A percentile compares a stretch with the other conserved stretches of the same genome.
These are phyloP conservation scores for Phyllosticta capitalensis DNA, from an alignment of 2,329 filamentous ascomycete genomes.

Conservation along the genomic window DNA sequence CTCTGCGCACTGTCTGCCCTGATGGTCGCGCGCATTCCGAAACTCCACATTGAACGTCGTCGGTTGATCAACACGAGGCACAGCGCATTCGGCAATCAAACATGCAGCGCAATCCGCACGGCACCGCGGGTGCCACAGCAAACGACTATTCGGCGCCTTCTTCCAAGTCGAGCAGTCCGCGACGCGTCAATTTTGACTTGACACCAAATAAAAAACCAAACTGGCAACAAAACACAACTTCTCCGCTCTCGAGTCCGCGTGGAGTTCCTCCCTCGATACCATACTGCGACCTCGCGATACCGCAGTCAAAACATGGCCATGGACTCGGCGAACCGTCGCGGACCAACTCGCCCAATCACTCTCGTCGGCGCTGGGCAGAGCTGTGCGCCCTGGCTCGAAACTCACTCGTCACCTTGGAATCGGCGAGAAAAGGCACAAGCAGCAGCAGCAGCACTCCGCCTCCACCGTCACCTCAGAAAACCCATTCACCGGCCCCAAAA, in stretches of 20 bases:
- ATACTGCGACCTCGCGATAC: background rate
- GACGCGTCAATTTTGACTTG: background rate
- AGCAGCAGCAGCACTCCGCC: background rate
- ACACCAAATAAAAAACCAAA: background rate
- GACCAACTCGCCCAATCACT: background rate
- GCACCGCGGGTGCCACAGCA: background rate
- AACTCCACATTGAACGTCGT: background rate
- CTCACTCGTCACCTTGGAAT: background rate
- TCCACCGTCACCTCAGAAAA: background rate
- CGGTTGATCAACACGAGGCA: background rate
- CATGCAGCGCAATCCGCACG: background rate
- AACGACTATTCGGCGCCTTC: background rate
- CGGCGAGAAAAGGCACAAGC: background rate
- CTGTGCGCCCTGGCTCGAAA: background rate
- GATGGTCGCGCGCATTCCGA: background rate
- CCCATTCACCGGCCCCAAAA: background rate
- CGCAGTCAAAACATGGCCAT: background rate
- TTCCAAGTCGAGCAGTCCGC: background rate
- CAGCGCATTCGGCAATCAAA: background rate
- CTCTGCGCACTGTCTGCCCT: background rate
- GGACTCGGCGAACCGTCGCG: background rate
- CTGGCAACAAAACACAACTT: background rate
- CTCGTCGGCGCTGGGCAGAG: background rate
- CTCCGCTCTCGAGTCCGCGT: background rate
- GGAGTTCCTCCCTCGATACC: background rate